These are phyloP conservation scores for Salvia rosmarinus DNA, from an alignment of 257 asterid genomes.

Conservation along the genomic window DNA sequence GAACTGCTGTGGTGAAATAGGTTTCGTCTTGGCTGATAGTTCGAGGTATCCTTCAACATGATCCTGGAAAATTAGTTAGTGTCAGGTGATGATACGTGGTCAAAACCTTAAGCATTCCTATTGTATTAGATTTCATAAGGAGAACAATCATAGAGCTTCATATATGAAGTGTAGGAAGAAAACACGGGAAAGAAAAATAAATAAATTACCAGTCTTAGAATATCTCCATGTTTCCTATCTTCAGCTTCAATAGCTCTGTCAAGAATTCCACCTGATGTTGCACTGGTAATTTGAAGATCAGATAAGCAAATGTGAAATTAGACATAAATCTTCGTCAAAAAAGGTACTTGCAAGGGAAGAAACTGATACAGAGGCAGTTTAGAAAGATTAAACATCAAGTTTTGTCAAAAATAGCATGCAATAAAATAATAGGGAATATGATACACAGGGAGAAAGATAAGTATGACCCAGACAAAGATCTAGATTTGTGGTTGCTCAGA, in stretches of 20 bases:
- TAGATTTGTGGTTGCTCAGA: neutral
- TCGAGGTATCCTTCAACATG: constrained; percentile 95
- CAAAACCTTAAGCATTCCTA: neutral
- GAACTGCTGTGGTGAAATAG: constrained; percentile 76
- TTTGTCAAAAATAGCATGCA: constrained; percentile 2
- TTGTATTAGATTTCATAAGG: neutral
- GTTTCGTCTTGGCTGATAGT: constrained; percentile 84
- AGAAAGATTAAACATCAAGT: neutral
- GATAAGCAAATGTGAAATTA: constrained; percentile 21
- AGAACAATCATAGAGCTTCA: neutral
- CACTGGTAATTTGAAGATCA: constrained; percentile 46
- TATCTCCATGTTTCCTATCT: constrained; percentile 81
- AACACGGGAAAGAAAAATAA: neutral
- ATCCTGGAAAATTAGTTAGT: constrained; percentile 46
- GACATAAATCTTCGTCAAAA: constrained; percentile 14
- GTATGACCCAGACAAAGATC: constrained; percentile 1
- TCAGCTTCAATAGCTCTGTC: constrained; percentile 93
- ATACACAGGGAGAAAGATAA: neutral
- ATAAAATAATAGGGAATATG: neutral
- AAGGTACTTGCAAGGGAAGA: neutral
- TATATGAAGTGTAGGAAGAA: neutral
- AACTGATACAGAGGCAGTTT: neutral
- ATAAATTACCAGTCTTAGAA: constrained; percentile 71
- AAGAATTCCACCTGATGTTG: constrained; percentile 90
- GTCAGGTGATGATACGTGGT: constrained; percentile 8